phyloP scores from a whole-genome alignment of 2,329 filamentous ascomycete genomes.

The Fusarium nurragi region DNA sequence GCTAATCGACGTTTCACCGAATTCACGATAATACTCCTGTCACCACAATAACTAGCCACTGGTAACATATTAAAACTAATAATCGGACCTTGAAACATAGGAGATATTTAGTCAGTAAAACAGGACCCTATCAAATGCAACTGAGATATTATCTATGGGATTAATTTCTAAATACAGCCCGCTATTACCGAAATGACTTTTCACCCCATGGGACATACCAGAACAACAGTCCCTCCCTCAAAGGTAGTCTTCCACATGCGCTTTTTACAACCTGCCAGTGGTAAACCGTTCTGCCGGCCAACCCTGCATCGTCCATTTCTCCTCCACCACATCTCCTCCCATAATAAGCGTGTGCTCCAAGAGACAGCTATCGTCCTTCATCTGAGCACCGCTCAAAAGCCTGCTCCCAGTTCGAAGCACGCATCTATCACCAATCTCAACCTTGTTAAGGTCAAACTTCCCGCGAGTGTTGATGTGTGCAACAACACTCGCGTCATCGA shows the following conservation, averaged over 20 bases:
- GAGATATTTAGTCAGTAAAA: too few relatives aligned
- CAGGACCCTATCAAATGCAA: too few relatives aligned
- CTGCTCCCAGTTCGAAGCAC: slow-evolving; percentile 6
- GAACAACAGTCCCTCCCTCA: too few relatives aligned
- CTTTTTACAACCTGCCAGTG: not conserved
- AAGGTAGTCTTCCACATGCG: not conserved
- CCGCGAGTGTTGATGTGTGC: slow-evolving; percentile 17
- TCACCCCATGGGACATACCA: too few relatives aligned
- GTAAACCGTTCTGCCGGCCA: slow-evolving; percentile 13
- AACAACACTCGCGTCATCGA: slow-evolving; percentile 19
- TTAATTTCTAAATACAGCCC: too few relatives aligned
- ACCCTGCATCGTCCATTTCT: slow-evolving; percentile 8
- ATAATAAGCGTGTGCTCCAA: slow-evolving; percentile 16
- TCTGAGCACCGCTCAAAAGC: slow-evolving; percentile 5
- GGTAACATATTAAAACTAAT: too few relatives aligned
- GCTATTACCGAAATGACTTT: too few relatives aligned
- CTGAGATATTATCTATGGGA: too few relatives aligned
- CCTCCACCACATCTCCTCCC: slow-evolving; percentile 16
- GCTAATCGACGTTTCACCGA: too few relatives aligned
- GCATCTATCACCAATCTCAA: slow-evolving; percentile 7
- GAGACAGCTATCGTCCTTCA: slow-evolving; percentile 17
- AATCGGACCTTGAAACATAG: too few relatives aligned
- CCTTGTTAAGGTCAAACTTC: slow-evolving; percentile 8
- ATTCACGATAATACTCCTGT: too few relatives aligned
- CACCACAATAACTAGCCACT: too few relatives aligned